Evolutionary conservation across 2,329 filamentous ascomycete genomes (phyloP), one percentile per base, ranked within the genome.

Genomic region (Tolypocladium pustulatum): DNA sequence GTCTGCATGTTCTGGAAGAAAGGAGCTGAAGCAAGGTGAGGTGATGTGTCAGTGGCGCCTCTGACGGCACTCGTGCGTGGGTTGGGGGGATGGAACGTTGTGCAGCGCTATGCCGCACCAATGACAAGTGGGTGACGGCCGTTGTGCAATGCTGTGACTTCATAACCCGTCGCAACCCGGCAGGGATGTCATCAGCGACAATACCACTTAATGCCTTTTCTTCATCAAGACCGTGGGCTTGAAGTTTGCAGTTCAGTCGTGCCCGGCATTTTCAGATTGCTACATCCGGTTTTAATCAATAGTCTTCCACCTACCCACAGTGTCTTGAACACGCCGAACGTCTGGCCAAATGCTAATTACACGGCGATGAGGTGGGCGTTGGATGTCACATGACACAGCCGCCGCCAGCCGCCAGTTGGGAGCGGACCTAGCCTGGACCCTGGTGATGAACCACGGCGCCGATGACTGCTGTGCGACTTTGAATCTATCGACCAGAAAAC

Each of bases 301-400:
- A 17, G 7, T 9, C 20, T 51, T n/a, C 17, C 15, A 30, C 10
- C 7, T 30, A 17, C 3, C 15, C 46, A 52, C 4, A 52, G 17
- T 34, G 27, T 20, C 9, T 32, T 12, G 13, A 52, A 32, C 30
- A n/a, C 9, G 17, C 27, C 30, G 46, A 4, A 51, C 30, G 43
- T 10, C 15, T 9, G 6, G 13, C 1, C 17, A 10, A 17, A 22
- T n/a, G 49, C 30, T 20, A 12, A 9, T 8, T 20, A 15, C 13
- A 32, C 15, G 15, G 6, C 1, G 46, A 25, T 10, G 12, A 15
- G 30, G 10, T 13, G 49, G 15, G 27, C 1, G n/a, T 38, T 25
- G 53, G 27, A 40, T 46, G 55, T 59, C 58, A 59, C 58, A 57
- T 59, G 58, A 59, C 58, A 49, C 37, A 6, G 40, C 27, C 38